Evolutionary conservation across 2,329 filamentous ascomycete genomes (phyloP).

Genomic region (Sphaerostilbella broomeana): DNA sequence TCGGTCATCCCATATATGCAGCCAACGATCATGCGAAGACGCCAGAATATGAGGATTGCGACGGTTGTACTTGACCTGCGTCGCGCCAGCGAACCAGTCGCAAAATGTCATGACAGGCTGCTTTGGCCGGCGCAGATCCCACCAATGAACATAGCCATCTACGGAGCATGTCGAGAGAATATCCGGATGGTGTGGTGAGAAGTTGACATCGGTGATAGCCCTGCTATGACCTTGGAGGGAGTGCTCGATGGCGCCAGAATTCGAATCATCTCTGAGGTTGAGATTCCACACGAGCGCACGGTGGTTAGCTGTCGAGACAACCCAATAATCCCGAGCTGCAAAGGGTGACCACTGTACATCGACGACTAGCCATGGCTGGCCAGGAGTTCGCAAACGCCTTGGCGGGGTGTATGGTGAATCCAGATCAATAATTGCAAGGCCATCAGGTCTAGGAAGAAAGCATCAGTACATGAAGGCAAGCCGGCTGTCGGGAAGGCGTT

Average conservation of each 20-base stretch:
- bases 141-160: constrained; percentile 87
- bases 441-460: constrained; percentile 55
- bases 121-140: constrained; percentile 73
- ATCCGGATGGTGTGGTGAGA: constrained; percentile 87
- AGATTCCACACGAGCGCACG: constrained; percentile 93
- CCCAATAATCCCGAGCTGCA: constrained; percentile 82
- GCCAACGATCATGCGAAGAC: constrained; percentile 80
- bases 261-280: constrained; percentile 67
- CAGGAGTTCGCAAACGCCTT: constrained; percentile 72
- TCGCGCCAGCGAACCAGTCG: constrained; percentile 89
- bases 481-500: neutral
- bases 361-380: constrained; percentile 87
- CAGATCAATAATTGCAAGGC: constrained; percentile 84
- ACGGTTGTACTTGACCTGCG: constrained; percentile 91
- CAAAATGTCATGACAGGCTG: constrained; percentile 75
- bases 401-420: constrained; percentile 85
- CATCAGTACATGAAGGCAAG: constrained; percentile 5
- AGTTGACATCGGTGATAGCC: constrained; percentile 94
- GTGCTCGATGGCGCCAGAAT: constrained; percentile 68
- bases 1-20: constrained; percentile 86
- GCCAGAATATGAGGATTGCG: constrained; percentile 82
- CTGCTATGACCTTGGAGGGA: constrained; percentile 76
- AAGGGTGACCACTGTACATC: constrained; percentile 98
- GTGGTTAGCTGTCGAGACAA: constrained; percentile 90
- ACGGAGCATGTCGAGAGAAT: constrained; percentile 84